These are phyloP conservation scores for Apodospora peruviana DNA, from an alignment of 495 filamentous ascomycete species.

Conservation along the genomic window DNA sequence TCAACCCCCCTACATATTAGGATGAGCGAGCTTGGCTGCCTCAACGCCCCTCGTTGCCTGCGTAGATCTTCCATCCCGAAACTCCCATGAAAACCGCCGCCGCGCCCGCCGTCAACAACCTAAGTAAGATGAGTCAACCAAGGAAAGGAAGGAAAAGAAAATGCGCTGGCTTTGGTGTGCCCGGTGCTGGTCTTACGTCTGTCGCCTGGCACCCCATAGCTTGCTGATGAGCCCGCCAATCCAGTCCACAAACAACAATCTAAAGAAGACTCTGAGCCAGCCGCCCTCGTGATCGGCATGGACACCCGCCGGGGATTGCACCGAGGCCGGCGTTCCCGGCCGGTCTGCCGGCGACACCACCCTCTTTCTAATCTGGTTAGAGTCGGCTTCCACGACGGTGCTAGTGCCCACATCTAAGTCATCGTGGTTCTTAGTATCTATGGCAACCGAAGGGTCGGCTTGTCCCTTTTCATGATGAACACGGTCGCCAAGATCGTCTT, in stretches of 20 bases:
- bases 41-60: too few relatives aligned
- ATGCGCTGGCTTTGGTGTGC: background rate
- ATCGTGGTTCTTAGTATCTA: background rate
- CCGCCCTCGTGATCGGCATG: constrained; percentile 7
- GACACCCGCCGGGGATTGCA: constrained; percentile 5
- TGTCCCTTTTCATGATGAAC: background rate
- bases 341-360: background rate
- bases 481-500: background rate
- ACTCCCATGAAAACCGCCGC: constrained; percentile 9
- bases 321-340: constrained; percentile 6
- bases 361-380: constrained; percentile 10
- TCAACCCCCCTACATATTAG: too few relatives aligned
- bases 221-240: constrained; percentile 23
- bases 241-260: constrained; percentile 26
- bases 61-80: constrained; percentile 10
- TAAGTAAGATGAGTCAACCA: constrained; percentile 14
- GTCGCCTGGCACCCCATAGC: constrained; percentile 16
- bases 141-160: background rate
- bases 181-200: constrained; percentile 16
- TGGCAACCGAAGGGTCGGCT: background rate
- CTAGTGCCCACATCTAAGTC: background rate
- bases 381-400: constrained; percentile 2
- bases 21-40: too few relatives aligned
- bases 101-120: constrained; percentile 13
- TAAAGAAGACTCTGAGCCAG: constrained; percentile 25